phyloP scores from a whole-genome alignment of 2,329 filamentous ascomycete species.

The Pseudocercospora ulei region DNA sequence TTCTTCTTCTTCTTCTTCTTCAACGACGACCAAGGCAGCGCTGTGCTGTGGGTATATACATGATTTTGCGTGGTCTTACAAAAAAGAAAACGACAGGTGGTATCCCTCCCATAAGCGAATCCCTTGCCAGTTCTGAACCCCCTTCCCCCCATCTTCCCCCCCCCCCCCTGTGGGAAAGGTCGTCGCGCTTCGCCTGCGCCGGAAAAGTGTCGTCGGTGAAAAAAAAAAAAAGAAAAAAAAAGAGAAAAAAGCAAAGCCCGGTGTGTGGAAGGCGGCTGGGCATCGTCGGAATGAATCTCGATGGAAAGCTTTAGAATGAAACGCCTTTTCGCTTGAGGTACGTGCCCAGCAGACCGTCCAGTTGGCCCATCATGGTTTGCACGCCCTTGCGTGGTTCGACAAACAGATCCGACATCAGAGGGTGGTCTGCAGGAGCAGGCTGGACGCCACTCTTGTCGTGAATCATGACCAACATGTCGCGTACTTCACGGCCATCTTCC shows the following conservation, averaged over 20 bases:
- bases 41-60: constrained; percentile 8
- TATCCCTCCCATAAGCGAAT: background rate
- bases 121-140: background rate
- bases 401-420: constrained; percentile 69
- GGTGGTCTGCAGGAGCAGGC: constrained; percentile 73
- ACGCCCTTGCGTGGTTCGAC: constrained; percentile 77
- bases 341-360: constrained; percentile 49
- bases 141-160: constrained; percentile 1
- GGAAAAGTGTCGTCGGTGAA: constrained; percentile 3
- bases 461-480: constrained; percentile 81
- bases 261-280: constrained; percentile 6
- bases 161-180: background rate
- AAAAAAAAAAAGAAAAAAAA: constrained; percentile 1
- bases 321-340: constrained; percentile 28
- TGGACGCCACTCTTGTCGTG: constrained; percentile 81
- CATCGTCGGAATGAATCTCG: too few relatives aligned
- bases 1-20: constrained; percentile 36
- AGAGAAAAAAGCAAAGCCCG: constrained; percentile 6
- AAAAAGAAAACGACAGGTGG: constrained; percentile 4
- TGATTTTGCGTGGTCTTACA: constrained; percentile 2
- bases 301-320: constrained; percentile 14
- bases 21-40: constrained; percentile 33
- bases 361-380: constrained; percentile 76
- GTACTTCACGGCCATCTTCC: constrained; percentile 64
- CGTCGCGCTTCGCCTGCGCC: background rate